Conservation (phyloP, 2,329 filamentous ascomycete species). For the Aspergillus caelatus region DNA sequence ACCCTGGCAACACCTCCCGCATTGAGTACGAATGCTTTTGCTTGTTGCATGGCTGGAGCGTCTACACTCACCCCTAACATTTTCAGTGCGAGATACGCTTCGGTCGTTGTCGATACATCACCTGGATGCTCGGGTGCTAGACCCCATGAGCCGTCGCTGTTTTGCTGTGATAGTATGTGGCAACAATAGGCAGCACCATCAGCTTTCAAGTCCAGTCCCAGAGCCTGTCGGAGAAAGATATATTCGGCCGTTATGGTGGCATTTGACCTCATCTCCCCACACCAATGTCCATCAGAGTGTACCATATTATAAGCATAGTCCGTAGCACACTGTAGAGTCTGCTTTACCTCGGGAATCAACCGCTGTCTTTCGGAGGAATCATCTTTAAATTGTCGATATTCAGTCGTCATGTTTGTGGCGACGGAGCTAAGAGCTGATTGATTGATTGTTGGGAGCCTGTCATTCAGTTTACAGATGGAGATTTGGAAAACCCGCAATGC, state of each 20-base stretch:
- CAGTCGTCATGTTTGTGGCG: background rate
- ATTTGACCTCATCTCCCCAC: slow-evolving; percentile 27
- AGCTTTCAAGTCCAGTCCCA: slow-evolving; percentile 20
- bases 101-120: slow-evolving; percentile 31
- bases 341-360: background rate
- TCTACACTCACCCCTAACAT: slow-evolving; percentile 29
- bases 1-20: slow-evolving; percentile 35
- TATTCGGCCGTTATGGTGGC: slow-evolving; percentile 31
- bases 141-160: slow-evolving; percentile 35
- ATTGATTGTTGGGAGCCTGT: too few species aligned
- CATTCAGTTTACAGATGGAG: too few species aligned
- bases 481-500: too few species aligned
- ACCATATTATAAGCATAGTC: background rate
- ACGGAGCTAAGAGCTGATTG: too few species aligned
- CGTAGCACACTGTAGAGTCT: background rate
- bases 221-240: slow-evolving; percentile 27
- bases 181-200: slow-evolving; percentile 14
- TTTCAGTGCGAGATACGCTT: slow-evolving; percentile 41
- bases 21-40: slow-evolving; percentile 25
- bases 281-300: slow-evolving; percentile 28
- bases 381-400: background rate
- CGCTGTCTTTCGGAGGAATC: background rate
- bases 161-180: slow-evolving; percentile 25
- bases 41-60: slow-evolving; percentile 17
- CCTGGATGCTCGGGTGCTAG: slow-evolving; percentile 27